Evolutionary conservation across 306 rosid species (phyloP).

Genomic region (Cercis canadensis): DNA sequence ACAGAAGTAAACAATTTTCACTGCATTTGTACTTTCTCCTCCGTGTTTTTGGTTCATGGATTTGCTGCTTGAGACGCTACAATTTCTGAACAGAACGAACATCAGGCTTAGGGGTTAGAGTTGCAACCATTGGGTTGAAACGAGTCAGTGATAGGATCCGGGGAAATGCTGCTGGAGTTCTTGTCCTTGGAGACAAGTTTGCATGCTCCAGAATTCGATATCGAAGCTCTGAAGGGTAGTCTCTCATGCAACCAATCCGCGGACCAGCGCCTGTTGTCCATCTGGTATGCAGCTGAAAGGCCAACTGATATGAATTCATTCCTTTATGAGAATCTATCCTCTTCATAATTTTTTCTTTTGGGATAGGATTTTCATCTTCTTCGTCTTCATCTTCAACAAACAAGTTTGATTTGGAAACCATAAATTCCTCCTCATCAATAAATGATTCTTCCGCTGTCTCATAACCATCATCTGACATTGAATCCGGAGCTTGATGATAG

Average conservation of each 20-base stretch:
- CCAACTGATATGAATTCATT: slow-evolving; percentile 77
- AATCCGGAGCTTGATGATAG: slow-evolving; percentile 30
- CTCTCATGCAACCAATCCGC: slow-evolving; percentile 92
- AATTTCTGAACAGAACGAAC: background rate
- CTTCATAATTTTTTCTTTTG: slow-evolving; percentile 65
- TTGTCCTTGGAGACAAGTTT: slow-evolving; percentile 68
- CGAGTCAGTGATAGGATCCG: slow-evolving; percentile 38
- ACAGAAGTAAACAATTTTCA: slow-evolving; percentile 13
- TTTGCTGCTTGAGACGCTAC: slow-evolving; percentile 10
- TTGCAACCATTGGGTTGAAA: slow-evolving; percentile 38
- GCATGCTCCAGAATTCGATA: slow-evolving; percentile 68
- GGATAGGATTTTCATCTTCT: slow-evolving; percentile 50
- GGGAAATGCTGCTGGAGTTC: slow-evolving; percentile 36
- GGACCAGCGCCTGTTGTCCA: slow-evolving; percentile 94
- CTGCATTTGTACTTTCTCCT: slow-evolving; percentile 16
- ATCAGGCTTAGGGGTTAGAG: slow-evolving; percentile 33
- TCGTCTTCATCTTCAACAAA: slow-evolving; percentile 56
- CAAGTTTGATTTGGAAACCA: slow-evolving; percentile 71
- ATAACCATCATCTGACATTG: slow-evolving; percentile 56
- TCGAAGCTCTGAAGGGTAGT: slow-evolving; percentile 81
- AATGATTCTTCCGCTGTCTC: slow-evolving; percentile 87
- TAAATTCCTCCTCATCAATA: slow-evolving; percentile 71
- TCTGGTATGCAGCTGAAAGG: slow-evolving; percentile 56
- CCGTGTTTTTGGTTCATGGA: background rate
- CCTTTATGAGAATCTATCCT: slow-evolving; percentile 77